Percentiles rank a stretch among this genome's conserved stretches.
Conservation (phyloP, 2,329 filamentous ascomycete species). For the Calonectria pauciramosa region DNA sequence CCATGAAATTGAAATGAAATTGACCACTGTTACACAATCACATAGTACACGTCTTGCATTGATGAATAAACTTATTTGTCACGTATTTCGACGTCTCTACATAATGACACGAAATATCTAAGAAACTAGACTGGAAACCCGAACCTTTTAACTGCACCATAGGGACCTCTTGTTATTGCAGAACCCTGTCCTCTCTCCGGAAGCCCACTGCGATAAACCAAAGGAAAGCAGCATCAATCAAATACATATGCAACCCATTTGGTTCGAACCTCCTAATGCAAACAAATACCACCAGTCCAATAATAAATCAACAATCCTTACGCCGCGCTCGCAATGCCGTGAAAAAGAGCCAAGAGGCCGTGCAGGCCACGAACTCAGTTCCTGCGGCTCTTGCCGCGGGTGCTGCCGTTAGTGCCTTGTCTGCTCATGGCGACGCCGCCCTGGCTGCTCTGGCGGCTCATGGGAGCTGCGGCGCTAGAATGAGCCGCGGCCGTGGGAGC, state of each 20-base stretch:
- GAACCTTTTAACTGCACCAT: constrained; percentile 12
- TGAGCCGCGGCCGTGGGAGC: constrained; percentile 43
- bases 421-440: constrained; percentile 71
- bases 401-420: constrained; percentile 64
- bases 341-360: constrained; percentile 32
- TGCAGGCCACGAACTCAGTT: constrained; percentile 38
- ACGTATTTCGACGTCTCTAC: constrained; percentile 40
- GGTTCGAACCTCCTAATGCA: constrained; percentile 21
- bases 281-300: constrained; percentile 26
- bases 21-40: background rate
- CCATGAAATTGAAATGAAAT: constrained; percentile 2
- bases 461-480: constrained; percentile 58
- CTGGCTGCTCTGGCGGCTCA: constrained; percentile 69
- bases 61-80: constrained; percentile 16
- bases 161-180: background rate
- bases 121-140: constrained; percentile 25
- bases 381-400: constrained; percentile 61
- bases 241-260: constrained; percentile 32
- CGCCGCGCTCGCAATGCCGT: constrained; percentile 49
- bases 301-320: constrained; percentile 33
- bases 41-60: constrained; percentile 21
- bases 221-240: constrained; percentile 12
- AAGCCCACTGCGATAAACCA: constrained; percentile 21
- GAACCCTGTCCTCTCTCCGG: constrained; percentile 10
- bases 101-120: constrained; percentile 26